Evolutionary conservation across 208 protist genomes (phyloP), one percentile per base, ranked within the genome.

Genomic region (Vickermania spadyakhi): DNA sequence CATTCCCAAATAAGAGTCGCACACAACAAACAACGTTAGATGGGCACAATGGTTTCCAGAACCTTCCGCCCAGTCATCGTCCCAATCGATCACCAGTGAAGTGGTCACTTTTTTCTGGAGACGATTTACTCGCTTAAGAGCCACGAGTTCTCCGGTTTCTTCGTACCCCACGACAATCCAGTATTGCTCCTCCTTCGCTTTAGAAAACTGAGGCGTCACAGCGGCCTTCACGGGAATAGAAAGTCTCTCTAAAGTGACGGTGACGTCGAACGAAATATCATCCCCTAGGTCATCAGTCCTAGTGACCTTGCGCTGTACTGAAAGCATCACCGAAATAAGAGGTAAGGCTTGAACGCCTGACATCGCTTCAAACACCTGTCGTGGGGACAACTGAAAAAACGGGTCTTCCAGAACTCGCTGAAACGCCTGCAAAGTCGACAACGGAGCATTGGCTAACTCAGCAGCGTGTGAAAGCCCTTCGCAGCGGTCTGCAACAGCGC

Each of bases 101-200:
- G 75, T 64, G 1, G 70, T 72, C 22, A 73, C 62, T 28, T 67
- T 69, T 50, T 72, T 73, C 18, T 72, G 68, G 29, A 96, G 64
- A 0, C 86, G 77, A 31, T 85, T 81, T 18, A 97, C 61, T 14
- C 95, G 86, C 73, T 96, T 97, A 66, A 98, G 62, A 0, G 95
- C 95, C 2, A 97, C 75, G 2, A 98, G 73, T 78, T 97, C 91
- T 22, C 92, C 86, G 0, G 74, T 94, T 14, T 58, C 53, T 58
- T 89, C 77, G 64, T 95, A 71, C 5, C 86, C 90, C 3, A 97
- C 41, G 5, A 91, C 80, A 0, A 97, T 45, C 91, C 91, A 98
- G 67, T 89, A 97, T 62, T 96, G 90, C 69, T 96, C 93, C 55
- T 91, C 84, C 66, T 96, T 94, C 0, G 86, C 52, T 66, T 97